Evolutionary conservation across 1,284 basidiomycete genomes (phyloP), one percentile per base, ranked within the genome.

Genomic region (Phellinidium pouzarii): DNA sequence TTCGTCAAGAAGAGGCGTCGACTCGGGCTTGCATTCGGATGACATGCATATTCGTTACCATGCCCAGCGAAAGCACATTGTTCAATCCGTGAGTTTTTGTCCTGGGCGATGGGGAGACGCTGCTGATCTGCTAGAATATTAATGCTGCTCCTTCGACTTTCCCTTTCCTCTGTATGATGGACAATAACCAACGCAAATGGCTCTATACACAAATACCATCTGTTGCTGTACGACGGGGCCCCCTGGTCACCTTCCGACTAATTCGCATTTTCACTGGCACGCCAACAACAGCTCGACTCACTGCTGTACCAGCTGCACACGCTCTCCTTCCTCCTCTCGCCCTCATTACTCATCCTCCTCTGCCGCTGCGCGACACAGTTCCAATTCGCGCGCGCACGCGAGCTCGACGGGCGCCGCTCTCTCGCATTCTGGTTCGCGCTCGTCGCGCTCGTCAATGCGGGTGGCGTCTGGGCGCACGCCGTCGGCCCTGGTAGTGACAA

Each of bases 21-120:
- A 23, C 19, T 3, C 17, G 34, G 17, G 11, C 36, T 38, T 20
- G 12, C 22, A 50, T 40, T 40, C 44, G 29, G 45, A 82, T 84
- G 81, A 71, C 76, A 86, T 86, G 84, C 77, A 70, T 73, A 82
- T 71, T 66, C 82, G 78, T 62, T 74, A 79, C 69, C 71, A 85
- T 80, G 80, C 76, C 60, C 85, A 87, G 67, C 76, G 86, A 61
- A 78, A 82, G 67, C 87, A 89, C 67, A 76, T 88, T 68, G 75
- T 89, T 61, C 71, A 77, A 62, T 82, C 85, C 37, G 86, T 85
- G 64, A 62, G 83, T 75, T 48, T 45, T 50, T 45, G 12, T 19
- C 22, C 34, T 34, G 23, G 9, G 5, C 37, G 19, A 20, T 42
- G 4, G n/a, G 20, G 19, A 38, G 6, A 31, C 23, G 50, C 27